phyloP scores from a whole-genome alignment of 2,329 filamentous ascomycete species.

The Neonectria punicea region DNA sequence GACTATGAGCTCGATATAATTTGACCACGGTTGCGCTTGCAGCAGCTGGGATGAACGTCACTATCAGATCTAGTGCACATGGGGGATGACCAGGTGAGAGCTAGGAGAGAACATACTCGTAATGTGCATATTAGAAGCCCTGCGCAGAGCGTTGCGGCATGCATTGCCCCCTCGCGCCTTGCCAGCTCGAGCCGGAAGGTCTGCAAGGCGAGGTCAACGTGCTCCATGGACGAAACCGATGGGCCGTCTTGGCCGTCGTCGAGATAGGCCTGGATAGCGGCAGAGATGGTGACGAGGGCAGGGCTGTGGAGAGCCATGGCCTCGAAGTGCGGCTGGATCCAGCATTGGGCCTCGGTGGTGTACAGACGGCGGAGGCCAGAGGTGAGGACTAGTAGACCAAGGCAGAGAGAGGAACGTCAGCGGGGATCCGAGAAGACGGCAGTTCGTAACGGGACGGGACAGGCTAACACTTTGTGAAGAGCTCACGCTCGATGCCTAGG shows the following conservation, averaged over 20 bases:
- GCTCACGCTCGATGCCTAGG: slow-evolving; percentile 24
- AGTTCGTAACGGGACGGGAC: background rate
- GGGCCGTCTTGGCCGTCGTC: slow-evolving; percentile 30
- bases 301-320: slow-evolving; percentile 40
- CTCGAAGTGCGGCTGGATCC: slow-evolving; percentile 38
- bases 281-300: slow-evolving; percentile 31
- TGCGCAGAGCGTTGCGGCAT: slow-evolving; percentile 32
- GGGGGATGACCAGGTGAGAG: background rate
- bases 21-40: slow-evolving; percentile 37
- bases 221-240: slow-evolving; percentile 39
- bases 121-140: slow-evolving; percentile 37
- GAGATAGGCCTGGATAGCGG: slow-evolving; percentile 38
- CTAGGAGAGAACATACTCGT: slow-evolving; percentile 28
- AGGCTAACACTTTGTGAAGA: slow-evolving; percentile 33
- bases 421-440: background rate
- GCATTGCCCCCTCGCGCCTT: slow-evolving; percentile 31
- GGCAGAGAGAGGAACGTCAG: slow-evolving; percentile 10
- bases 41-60: slow-evolving; percentile 27
- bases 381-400: slow-evolving; percentile 27
- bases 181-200: slow-evolving; percentile 37
- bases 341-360: slow-evolving; percentile 35
- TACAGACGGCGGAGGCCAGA: slow-evolving; percentile 36
- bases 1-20: slow-evolving; percentile 38
- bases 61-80: background rate
- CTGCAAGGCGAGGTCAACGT: slow-evolving; percentile 34